phyloP scores from a whole-genome alignment of 805 yeast species.

The Tanozyma kutaoensis region DNA sequence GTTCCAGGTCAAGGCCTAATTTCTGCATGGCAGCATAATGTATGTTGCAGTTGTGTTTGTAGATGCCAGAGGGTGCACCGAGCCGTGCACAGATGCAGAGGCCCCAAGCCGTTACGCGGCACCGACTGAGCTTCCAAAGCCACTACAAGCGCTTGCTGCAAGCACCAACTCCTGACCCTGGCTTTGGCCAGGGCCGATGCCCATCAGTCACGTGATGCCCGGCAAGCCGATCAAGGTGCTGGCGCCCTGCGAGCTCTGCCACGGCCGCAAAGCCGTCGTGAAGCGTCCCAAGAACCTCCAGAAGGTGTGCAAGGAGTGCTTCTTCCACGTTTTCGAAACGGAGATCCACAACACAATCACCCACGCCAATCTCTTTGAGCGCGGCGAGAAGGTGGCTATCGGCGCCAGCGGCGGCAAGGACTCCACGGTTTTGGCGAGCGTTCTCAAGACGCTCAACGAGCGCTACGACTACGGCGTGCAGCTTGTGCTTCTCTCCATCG shows the following conservation, averaged over 20 bases:
- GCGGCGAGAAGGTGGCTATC: conserved; percentile 84
- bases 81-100: too few relatives aligned
- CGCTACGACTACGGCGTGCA: conserved; percentile 80
- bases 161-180: too few relatives aligned
- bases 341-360: conserved; percentile 88
- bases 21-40: too few relatives aligned
- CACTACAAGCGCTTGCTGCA: too few relatives aligned
- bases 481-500: conserved; percentile 73
- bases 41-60: too few relatives aligned
- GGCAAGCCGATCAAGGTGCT: too few relatives aligned
- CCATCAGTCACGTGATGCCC: too few relatives aligned
- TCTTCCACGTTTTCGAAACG: conserved; percentile 81
- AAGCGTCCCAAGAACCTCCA: conserved; percentile 87
- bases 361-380: conserved; percentile 51
- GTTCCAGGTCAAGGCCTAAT: conserved; percentile 14
- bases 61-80: too few relatives aligned
- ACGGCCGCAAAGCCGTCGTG: conserved; percentile 69
- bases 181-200: too few relatives aligned
- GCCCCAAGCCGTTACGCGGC: too few relatives aligned
- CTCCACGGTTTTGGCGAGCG: conserved; percentile 86
- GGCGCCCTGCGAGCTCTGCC: conserved; percentile 73
- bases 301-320: conserved; percentile 83
- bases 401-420: conserved; percentile 99
- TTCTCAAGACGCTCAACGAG: conserved; percentile 78
- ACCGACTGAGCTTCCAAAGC: too few relatives aligned